Evolutionary conservation across 495 filamentous ascomycete genomes (phyloP).

Genomic region (Rhypophila decipiens): DNA sequence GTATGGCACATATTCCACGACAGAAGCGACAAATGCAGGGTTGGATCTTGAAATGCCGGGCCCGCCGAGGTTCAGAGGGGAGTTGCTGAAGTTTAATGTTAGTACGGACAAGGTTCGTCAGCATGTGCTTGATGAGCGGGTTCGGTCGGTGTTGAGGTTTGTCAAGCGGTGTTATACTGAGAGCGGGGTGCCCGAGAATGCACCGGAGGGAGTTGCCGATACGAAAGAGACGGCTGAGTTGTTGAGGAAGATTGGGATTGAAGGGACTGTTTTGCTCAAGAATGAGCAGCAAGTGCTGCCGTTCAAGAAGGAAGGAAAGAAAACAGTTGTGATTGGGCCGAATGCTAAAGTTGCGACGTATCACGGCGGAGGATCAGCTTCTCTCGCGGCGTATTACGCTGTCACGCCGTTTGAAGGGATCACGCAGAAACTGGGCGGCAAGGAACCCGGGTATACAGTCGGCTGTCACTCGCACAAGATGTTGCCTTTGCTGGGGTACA

Average conservation of each 20-base stretch:
- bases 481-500: slow-evolving; percentile 48
- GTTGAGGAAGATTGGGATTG: slow-evolving; percentile 59
- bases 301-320: slow-evolving; percentile 55
- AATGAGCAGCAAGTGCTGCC: slow-evolving; percentile 64
- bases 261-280: slow-evolving; percentile 68
- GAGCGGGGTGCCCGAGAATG: slow-evolving; percentile 48
- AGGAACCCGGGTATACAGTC: slow-evolving; percentile 40
- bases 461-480: slow-evolving; percentile 58
- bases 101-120: slow-evolving; percentile 51
- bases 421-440: slow-evolving; percentile 37
- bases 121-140: slow-evolving; percentile 55
- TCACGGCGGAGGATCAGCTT: slow-evolving; percentile 66
- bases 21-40: slow-evolving; percentile 61
- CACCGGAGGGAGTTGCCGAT: slow-evolving; percentile 27
- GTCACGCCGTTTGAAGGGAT: slow-evolving; percentile 64
- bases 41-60: slow-evolving; percentile 74
- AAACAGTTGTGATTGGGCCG: slow-evolving; percentile 54
- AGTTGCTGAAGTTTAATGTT: slow-evolving; percentile 52
- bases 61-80: slow-evolving; percentile 58
- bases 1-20: slow-evolving; percentile 65
- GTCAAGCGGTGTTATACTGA: slow-evolving; percentile 50
- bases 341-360: slow-evolving; percentile 65
- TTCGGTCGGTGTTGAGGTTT: slow-evolving; percentile 55
- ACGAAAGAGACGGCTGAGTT: slow-evolving; percentile 39
- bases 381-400: slow-evolving; percentile 60